Percentiles rank a stretch among this genome's conserved stretches.
Evolutionary conservation across 768 basidiomycete genomes (phyloP).

Genomic region (Pleurotus ostreatus): DNA sequence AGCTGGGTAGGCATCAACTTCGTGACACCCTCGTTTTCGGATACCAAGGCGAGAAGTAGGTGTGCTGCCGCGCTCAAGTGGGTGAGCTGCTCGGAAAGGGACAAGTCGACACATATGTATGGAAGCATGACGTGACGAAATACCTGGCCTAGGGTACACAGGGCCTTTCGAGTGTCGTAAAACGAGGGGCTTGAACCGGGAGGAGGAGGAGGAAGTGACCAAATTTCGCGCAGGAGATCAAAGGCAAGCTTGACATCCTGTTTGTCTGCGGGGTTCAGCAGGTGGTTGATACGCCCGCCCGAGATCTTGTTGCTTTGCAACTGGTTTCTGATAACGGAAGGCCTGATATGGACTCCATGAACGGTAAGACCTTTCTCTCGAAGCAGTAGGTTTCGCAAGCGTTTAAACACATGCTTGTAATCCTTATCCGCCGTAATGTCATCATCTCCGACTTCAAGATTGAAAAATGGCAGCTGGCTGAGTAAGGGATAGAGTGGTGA

Average conservation of each 20-base stretch:
- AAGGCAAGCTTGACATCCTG: constrained; percentile 27
- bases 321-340: constrained; percentile 18
- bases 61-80: constrained; percentile 30
- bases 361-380: constrained; percentile 18
- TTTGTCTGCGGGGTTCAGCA: constrained; percentile 25
- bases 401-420: constrained; percentile 30
- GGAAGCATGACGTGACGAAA: constrained; percentile 22
- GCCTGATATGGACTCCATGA: constrained; percentile 20
- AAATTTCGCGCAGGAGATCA: constrained; percentile 20
- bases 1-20: constrained; percentile 22
- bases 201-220: constrained; percentile 16
- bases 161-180: constrained; percentile 14
- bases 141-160: constrained; percentile 18
- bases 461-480: constrained; percentile 17
- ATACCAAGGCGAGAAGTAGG: constrained; percentile 18
- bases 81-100: constrained; percentile 26
- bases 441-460: constrained; percentile 27
- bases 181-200: constrained; percentile 13
- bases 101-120: constrained; percentile 23
- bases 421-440: constrained; percentile 33
- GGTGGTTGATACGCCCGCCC: constrained; percentile 7
- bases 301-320: constrained; percentile 11
- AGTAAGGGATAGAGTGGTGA: constrained; percentile 24
- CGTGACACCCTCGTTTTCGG: not conserved
- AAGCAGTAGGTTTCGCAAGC: constrained; percentile 23